phyloP scores from a whole-genome alignment of 2,329 filamentous ascomycete genomes.

The Ceratocystiopsis minuta region DNA sequence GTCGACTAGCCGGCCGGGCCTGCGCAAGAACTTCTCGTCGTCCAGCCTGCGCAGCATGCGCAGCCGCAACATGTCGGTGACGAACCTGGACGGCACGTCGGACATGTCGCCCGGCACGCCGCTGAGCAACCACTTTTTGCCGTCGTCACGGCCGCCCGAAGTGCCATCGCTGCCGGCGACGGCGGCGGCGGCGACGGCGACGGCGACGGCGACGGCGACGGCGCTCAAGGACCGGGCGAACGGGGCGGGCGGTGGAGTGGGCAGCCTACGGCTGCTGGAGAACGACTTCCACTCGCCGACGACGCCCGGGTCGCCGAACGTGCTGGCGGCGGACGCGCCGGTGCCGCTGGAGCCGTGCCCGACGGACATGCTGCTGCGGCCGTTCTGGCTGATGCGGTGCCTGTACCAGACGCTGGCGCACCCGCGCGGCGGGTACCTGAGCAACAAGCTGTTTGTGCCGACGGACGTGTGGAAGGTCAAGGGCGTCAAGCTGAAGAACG shows the following conservation, averaged over 20 bases:
- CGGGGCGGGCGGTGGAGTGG: conserved; percentile 34
- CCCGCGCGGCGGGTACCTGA: conserved; percentile 79
- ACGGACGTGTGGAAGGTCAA: conserved; percentile 88
- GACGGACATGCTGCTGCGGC: conserved; percentile 70
- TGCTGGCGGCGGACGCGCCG: conserved; percentile 45
- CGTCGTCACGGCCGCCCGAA: conserved; percentile 29
- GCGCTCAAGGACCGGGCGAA: conserved; percentile 38
- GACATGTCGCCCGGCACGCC: conserved; percentile 61
- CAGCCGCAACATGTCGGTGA: conserved; percentile 53
- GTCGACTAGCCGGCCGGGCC: conserved; percentile 25
- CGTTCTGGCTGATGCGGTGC: conserved; percentile 94
- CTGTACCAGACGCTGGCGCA: conserved; percentile 86
- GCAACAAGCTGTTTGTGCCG: conserved; percentile 79
- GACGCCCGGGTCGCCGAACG: conserved; percentile 44
- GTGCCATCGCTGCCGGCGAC: conserved; percentile 52
- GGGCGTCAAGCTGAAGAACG: conserved; percentile 73
- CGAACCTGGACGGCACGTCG: conserved; percentile 40
- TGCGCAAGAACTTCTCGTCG: conserved; percentile 53
- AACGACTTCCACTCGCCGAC: conserved; percentile 56
- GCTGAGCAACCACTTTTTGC: conserved; percentile 46
- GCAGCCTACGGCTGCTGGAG: conserved; percentile 68
- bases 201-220: conserved; percentile 31
- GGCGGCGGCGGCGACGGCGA: conserved; percentile 28
- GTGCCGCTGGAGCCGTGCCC: conserved; percentile 80
- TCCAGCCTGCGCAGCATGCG: conserved; percentile 55